These are phyloP conservation scores for Juncus inflexus DNA, from an alignment of 176 grass and related monocot species.

Conservation along the genomic window DNA sequence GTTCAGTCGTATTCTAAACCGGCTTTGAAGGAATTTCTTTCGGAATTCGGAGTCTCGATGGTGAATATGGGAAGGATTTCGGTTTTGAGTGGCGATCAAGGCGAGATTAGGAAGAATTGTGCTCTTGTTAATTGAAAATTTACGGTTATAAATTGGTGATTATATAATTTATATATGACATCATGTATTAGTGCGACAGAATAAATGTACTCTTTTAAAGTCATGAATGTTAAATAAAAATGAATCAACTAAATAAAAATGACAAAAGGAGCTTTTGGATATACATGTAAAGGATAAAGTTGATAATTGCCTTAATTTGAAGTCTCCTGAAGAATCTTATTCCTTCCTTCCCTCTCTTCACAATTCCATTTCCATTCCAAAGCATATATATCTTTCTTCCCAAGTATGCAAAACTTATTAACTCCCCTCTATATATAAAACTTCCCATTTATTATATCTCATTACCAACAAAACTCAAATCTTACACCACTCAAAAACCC, in stretches of 20 bases:
- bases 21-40: conserved; percentile 7
- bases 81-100: background rate
- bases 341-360: conserved; percentile 13
- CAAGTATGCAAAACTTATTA: background rate
- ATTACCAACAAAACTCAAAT: conserved; percentile 1
- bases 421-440: conserved; percentile 7
- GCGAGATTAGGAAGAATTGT: conserved; percentile 23
- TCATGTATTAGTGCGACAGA: too few species aligned
- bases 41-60: conserved; percentile 28
- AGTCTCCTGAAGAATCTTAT: conserved; percentile 16
- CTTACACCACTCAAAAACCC: background rate
- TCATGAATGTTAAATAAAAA: too few species aligned
- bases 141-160: too few species aligned
- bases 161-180: too few species aligned
- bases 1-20: too few species aligned
- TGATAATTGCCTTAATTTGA: conserved; percentile 15
- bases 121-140: conserved; percentile 8
- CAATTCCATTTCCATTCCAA: background rate
- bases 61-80: conserved; percentile 27
- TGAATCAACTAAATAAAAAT: too few species aligned
- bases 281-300: background rate
- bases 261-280: too few species aligned
- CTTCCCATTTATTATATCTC: background rate
- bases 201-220: too few species aligned
- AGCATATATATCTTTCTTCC: conserved; percentile 1